Conservation (phyloP, 768 basidiomycete genomes). For the Candolleomyces eurysporus region DNA sequence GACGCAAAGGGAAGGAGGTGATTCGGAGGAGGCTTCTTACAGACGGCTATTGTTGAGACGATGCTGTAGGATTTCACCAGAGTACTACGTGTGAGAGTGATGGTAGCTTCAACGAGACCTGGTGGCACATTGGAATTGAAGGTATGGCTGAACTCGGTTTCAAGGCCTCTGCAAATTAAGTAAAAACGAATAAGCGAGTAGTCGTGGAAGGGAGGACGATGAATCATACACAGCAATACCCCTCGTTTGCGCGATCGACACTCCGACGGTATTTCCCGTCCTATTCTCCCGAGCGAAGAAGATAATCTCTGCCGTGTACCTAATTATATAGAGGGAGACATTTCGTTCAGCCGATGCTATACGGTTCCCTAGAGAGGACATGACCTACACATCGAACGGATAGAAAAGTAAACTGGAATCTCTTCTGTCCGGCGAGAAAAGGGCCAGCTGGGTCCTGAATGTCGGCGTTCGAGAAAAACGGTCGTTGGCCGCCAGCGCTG, state of each 20-base stretch:
- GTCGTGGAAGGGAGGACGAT: not conserved
- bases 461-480: conserved; percentile 18
- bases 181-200: not conserved
- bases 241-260: conserved; percentile 15
- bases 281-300: conserved; percentile 18
- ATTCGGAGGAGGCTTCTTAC: conserved; percentile 5
- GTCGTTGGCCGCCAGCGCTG: conserved; percentile 12
- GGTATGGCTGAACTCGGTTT: conserved; percentile 15
- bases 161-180: conserved; percentile 17
- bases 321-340: not conserved
- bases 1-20: not conserved
- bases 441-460: conserved; percentile 19
- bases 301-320: conserved; percentile 21
- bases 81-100: conserved; percentile 17
- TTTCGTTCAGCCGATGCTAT: not conserved
- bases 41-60: conserved; percentile 19
- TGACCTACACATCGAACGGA: conserved; percentile 20
- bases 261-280: conserved; percentile 18
- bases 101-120: conserved; percentile 18
- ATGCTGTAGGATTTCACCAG: conserved; percentile 22
- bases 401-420: conserved; percentile 20
- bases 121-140: conserved; percentile 14
- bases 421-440: conserved; percentile 18
- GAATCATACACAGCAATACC: conserved; percentile 21
- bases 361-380: not conserved